phyloP scores from a whole-genome alignment of 2,329 filamentous ascomycete genomes.

The Arthrobotrys megalospora region DNA sequence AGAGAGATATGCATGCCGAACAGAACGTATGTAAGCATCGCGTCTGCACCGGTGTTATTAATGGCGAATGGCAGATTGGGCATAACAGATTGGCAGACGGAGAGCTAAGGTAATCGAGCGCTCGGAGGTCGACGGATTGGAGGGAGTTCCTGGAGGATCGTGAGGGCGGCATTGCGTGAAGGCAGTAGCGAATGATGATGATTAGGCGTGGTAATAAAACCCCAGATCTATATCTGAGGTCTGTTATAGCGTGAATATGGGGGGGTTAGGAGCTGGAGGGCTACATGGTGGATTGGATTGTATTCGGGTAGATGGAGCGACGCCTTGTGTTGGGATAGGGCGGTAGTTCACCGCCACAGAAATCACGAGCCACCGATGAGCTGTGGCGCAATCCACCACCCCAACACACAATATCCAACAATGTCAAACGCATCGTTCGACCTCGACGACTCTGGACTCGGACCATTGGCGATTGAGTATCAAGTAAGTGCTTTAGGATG shows the following conservation, averaged over 20 bases:
- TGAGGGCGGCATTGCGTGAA: constrained; percentile 40
- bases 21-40: constrained; percentile 78
- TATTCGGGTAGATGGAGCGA: constrained; percentile 8
- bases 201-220: not conserved
- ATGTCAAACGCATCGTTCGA: too few relatives aligned
- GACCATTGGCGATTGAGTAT: too few relatives aligned
- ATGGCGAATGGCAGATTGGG: constrained; percentile 73
- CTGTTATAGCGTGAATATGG: constrained; percentile 1
- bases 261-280: constrained; percentile 14
- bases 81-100: constrained; percentile 68
- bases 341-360: constrained; percentile 33
- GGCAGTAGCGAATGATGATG: not conserved
- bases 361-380: constrained; percentile 33
- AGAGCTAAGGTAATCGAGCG: constrained; percentile 66
- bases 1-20: constrained; percentile 69
- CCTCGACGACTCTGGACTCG: too few relatives aligned
- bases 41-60: constrained; percentile 75
- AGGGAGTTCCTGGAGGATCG: constrained; percentile 48
- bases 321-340: constrained; percentile 33
- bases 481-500: too few relatives aligned
- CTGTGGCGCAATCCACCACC: not conserved
- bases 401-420: not conserved
- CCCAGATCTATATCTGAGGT: constrained; percentile 15
- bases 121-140: constrained; percentile 65
- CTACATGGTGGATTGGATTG: constrained; percentile 49